These are phyloP conservation scores for Neospermospora avenae DNA, from an alignment of 2,329 filamentous ascomycete genomes.

Conservation along the genomic window DNA sequence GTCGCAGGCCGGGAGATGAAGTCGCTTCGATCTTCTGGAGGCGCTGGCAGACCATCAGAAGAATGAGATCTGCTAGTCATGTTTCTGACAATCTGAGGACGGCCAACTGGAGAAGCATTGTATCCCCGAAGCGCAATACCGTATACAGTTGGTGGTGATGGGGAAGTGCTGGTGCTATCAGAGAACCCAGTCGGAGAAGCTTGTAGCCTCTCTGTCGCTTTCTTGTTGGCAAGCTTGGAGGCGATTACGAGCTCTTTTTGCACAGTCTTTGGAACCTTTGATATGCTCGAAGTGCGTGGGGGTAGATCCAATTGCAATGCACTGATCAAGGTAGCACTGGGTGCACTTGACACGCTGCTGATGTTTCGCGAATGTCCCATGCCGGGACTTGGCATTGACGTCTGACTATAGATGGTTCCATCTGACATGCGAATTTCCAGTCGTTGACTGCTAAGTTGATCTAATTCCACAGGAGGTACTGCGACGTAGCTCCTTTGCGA, in stretches of 20 bases:
- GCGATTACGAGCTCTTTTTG: constrained; percentile 13
- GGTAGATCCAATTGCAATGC: constrained; percentile 17
- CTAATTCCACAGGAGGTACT: constrained; percentile 10
- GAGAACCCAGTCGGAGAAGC: not conserved
- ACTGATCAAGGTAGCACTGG: constrained; percentile 10
- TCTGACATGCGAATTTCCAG: constrained; percentile 23
- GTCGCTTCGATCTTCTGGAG: not conserved
- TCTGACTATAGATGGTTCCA: constrained; percentile 22
- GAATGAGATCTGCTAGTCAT: not conserved
- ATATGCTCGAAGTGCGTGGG: constrained; percentile 20
- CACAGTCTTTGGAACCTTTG: constrained; percentile 7
- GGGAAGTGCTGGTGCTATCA: not conserved
- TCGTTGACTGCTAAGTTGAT: constrained; percentile 11
- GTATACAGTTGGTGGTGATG: constrained; percentile 1
- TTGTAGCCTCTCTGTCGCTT: not conserved
- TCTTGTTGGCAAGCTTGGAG: constrained; percentile 6
- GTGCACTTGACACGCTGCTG: constrained; percentile 23
- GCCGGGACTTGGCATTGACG: constrained; percentile 5
- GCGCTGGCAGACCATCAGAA: not conserved
- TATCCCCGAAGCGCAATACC: constrained; percentile 8
- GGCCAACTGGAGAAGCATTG: constrained; percentile 1
- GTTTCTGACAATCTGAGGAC: constrained; percentile 9
- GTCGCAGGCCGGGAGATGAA: not conserved
- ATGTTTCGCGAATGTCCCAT: constrained; percentile 16
- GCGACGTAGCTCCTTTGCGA: constrained; percentile 16